These are phyloP conservation scores for Collybia sordida DNA, from an alignment of 768 basidiomycete genomes.

Conservation along the genomic window DNA sequence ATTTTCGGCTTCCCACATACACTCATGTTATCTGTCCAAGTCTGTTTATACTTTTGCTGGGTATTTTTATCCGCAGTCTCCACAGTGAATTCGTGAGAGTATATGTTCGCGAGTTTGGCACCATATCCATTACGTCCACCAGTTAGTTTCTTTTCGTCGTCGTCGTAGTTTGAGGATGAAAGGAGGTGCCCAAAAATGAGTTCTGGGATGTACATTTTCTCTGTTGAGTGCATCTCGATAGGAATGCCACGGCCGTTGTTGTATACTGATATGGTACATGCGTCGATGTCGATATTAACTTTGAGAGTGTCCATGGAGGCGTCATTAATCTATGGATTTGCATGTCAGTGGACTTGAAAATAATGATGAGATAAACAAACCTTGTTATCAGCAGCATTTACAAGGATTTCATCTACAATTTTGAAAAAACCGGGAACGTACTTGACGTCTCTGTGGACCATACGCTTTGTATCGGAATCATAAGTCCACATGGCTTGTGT, in stretches of 20 bases:
- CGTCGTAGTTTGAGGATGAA: slow-evolving; percentile 96
- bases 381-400: slow-evolving; percentile 99
- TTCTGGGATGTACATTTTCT: slow-evolving; percentile 95
- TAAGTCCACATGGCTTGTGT: slow-evolving; percentile 93
- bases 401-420: slow-evolving; percentile 98
- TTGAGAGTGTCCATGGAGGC: slow-evolving; percentile 88
- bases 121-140: slow-evolving; percentile 99
- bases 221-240: slow-evolving; percentile 90
- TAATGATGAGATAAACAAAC: slow-evolving; percentile 36
- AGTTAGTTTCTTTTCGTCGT: slow-evolving; percentile 97
- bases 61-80: slow-evolving; percentile 92
- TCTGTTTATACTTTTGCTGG: slow-evolving; percentile 91
- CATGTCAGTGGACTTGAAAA: not conserved
- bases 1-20: slow-evolving; percentile 89
- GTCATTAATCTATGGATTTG: slow-evolving; percentile 77
- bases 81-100: slow-evolving; percentile 93
- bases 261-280: slow-evolving; percentile 84
- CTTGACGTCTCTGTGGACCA: slow-evolving; percentile 79
- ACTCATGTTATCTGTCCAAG: slow-evolving; percentile 92
- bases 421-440: slow-evolving; percentile 99
- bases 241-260: slow-evolving; percentile 98
- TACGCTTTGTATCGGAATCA: slow-evolving; percentile 79
- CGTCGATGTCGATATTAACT: slow-evolving; percentile 81
- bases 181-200: slow-evolving; percentile 96
- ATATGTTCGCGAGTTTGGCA: slow-evolving; percentile 97